Percentiles rank a stretch among this genome's conserved stretches.
phyloP scores from a whole-genome alignment of 441 rosid genomes.

The Bocquillonia castaneifolia region DNA sequence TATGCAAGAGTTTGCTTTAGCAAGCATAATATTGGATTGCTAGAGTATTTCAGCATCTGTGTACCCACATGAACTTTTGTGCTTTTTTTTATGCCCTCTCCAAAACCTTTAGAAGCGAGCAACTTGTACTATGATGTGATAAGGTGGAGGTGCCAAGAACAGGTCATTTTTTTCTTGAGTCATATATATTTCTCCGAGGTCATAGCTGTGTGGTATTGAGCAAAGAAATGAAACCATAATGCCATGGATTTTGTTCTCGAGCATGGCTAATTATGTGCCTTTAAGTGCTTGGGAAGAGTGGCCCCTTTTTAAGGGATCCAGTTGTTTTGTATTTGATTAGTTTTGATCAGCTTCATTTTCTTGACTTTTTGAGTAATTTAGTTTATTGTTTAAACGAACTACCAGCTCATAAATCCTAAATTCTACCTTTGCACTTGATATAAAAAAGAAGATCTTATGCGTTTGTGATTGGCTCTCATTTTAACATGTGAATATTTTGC shows the following conservation, averaged over 20 bases:
- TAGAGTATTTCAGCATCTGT: constrained; percentile 13
- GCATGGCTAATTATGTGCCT: constrained; percentile 31
- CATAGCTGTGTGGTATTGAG: constrained; percentile 34
- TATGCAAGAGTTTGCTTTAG: constrained; percentile 46
- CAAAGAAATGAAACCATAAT: constrained; percentile 25
- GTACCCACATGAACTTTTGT: constrained; percentile 7
- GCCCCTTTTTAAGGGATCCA: constrained; percentile 33
- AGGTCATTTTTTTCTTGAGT: constrained; percentile 26
- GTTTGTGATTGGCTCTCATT: background rate
- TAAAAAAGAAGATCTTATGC: background rate
- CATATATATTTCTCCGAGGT: constrained; percentile 37
- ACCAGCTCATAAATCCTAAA: constrained; percentile 17
- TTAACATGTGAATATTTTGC: background rate
- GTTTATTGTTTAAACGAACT: constrained; percentile 28
- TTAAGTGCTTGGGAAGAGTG: constrained; percentile 27
- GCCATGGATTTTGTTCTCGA: constrained; percentile 41
- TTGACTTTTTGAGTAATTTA: constrained; percentile 20
- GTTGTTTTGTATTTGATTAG: constrained; percentile 45
- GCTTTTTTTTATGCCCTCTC: constrained; percentile 13
- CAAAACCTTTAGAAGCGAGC: constrained; percentile 24
- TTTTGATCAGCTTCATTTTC: constrained; percentile 25
- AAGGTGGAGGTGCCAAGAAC: constrained; percentile 31
- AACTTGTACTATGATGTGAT: constrained; percentile 38
- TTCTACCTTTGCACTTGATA: background rate
- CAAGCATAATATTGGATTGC: background rate